Conservation (phyloP, 1,284 basidiomycete species). For the Ganoderma sinense region DNA sequence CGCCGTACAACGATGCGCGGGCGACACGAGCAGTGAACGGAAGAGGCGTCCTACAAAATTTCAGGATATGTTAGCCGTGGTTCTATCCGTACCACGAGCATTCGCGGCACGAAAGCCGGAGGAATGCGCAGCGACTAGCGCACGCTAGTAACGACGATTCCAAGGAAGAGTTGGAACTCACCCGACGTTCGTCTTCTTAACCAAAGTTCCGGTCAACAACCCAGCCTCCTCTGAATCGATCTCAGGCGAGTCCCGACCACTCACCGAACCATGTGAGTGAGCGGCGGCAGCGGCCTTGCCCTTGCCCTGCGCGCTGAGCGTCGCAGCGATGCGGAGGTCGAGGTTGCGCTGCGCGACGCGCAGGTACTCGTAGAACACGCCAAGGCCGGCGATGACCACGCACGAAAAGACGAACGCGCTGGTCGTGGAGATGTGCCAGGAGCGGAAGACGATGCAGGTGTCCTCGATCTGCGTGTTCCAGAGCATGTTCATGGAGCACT, state of each 20-base stretch:
- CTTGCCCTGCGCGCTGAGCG: slow-evolving; percentile 54
- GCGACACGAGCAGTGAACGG: slow-evolving; percentile 58
- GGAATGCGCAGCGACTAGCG: neutral
- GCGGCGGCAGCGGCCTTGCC: slow-evolving; percentile 45
- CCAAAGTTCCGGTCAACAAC: slow-evolving; percentile 57
- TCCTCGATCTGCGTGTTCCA: slow-evolving; percentile 78
- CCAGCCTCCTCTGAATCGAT: slow-evolving; percentile 58
- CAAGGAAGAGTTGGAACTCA: slow-evolving; percentile 40
- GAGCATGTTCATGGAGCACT: slow-evolving; percentile 34
- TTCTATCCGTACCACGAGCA: neutral
- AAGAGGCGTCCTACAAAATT: slow-evolving; percentile 49
- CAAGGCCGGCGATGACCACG: slow-evolving; percentile 65
- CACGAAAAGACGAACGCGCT: slow-evolving; percentile 67
- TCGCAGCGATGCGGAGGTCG: slow-evolving; percentile 63
- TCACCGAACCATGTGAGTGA: slow-evolving; percentile 39
- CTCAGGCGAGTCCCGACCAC: slow-evolving; percentile 53
- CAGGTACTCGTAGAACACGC: slow-evolving; percentile 80
- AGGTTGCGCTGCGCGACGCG: slow-evolving; percentile 64
- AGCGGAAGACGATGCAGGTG: slow-evolving; percentile 77
- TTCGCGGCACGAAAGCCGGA: neutral
- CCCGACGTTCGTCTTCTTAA: slow-evolving; percentile 47
- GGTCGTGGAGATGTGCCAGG: slow-evolving; percentile 74
- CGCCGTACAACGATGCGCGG: slow-evolving; percentile 72
- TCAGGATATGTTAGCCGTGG: slow-evolving; percentile 11
- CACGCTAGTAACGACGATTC: neutral